Base-by-base conservation (phyloP, 495 filamentous ascomycete genomes). In the Trichoderma asperelloides region DNA sequence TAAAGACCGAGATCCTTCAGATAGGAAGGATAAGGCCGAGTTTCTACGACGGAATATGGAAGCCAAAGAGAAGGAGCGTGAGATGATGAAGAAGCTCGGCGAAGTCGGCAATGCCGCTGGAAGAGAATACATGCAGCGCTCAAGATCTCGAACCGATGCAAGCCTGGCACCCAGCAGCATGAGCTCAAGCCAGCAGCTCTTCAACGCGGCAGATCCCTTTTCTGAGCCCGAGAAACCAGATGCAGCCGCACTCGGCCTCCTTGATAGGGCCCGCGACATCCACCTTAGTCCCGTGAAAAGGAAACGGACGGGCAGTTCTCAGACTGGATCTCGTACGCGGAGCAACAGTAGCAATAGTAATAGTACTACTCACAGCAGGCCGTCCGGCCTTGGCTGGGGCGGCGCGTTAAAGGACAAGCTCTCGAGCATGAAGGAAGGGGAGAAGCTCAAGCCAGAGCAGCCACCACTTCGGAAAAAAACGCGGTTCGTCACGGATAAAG, bases 31-130 rank as follows among this genome's bases (percentile, higher is more conserved):
- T 84, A 83, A 74, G 30, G 86, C 89, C 70, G 91, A 93, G 45
- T 82, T 83, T 9, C 75, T 91, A 67, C 87, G 88, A 57, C 85
- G 88, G 55, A 85, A 87, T 6, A 81, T 94, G 2, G 87, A 82
- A 13, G 86, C 86, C 25, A 83, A 88, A 65, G 87, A 97, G 72
- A 89, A 87, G 68, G 95, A 98, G 75, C 82, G 87, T 9, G 90
- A 96, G 62, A 87, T 98, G 63, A 88, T 88, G 28, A 85, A 86
- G 70, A 87, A 84, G 68, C 82, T 98, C 5, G 80, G 82, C 2
- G 71, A 78, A 45, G 71, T 84, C 16, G 89, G 89, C 0, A 85
- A 82, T 64, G 88, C 88, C 15, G 82, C 89, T 0, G 93, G 91
- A 3, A 86, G 84, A 55, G 89, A 95, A 65, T 96, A 96, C 78